Evolutionary conservation across 106 monocot genomes (phyloP).

Genomic region (Acanthochlamys bracteata): DNA sequence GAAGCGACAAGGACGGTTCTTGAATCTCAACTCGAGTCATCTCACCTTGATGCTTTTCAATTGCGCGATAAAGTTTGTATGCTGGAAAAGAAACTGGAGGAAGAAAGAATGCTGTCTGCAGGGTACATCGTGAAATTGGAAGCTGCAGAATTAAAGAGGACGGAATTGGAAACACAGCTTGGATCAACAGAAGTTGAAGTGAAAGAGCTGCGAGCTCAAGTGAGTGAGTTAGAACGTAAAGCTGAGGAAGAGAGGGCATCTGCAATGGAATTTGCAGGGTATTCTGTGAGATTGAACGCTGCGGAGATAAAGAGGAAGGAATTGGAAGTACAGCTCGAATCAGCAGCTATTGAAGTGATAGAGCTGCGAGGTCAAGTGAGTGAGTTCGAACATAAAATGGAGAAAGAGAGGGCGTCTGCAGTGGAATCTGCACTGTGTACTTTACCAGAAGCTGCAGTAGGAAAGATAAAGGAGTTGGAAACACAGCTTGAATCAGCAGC

Average conservation of each 20-base stretch:
- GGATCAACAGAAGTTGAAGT: constrained; percentile 19
- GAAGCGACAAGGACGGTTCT: constrained; percentile 8
- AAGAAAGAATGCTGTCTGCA: constrained; percentile 13
- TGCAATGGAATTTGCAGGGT: too few relatives aligned
- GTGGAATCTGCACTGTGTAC: too few relatives aligned
- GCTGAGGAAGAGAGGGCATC: constrained; percentile 1
- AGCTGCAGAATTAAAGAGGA: constrained; percentile 9
- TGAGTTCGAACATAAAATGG: too few relatives aligned
- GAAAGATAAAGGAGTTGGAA: too few relatives aligned
- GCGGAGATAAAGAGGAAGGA: constrained; percentile 3
- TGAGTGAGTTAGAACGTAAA: constrained; percentile 9
- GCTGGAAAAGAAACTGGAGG: constrained; percentile 17
- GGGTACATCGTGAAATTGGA: constrained; percentile 14
- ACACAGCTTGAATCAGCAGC: constrained; percentile 4
- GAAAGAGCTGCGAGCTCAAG: constrained; percentile 7
- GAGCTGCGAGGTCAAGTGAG: too few relatives aligned
- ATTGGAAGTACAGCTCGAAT: neutral
- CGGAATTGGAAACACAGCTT: constrained; percentile 19
- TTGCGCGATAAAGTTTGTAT: constrained; percentile 6
- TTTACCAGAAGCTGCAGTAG: too few relatives aligned
- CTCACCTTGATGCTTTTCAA: constrained; percentile 11
- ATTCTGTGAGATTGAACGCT: neutral
- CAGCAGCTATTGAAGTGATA: neutral
- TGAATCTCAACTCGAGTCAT: constrained; percentile 23
- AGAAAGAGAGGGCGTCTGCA: too few relatives aligned